Percentiles rank a stretch among this genome's conserved stretches.
phyloP scores from a whole-genome alignment of 2,329 filamentous ascomycete genomes.

The Xylaria hypoxylon region DNA sequence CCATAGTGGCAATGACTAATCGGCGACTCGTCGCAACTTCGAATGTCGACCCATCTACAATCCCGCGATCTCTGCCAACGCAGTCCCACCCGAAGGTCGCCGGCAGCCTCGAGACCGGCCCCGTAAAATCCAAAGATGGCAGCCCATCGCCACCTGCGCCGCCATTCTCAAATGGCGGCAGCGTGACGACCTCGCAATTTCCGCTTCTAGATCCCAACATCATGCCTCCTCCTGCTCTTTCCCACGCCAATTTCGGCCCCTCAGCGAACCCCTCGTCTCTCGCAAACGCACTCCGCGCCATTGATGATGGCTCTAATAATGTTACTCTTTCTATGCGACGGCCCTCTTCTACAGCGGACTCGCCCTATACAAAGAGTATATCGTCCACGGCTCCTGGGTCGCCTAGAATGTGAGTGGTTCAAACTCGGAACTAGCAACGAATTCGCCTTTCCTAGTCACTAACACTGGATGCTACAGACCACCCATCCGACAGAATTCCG shows the following conservation, averaged over 20 bases:
- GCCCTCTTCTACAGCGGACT: conserved; percentile 58
- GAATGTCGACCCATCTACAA: conserved; percentile 36
- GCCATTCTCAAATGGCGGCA: conserved; percentile 42
- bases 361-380: conserved; percentile 67
- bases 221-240: conserved; percentile 46
- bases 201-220: conserved; percentile 35
- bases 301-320: conserved; percentile 57
- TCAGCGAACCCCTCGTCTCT: conserved; percentile 54
- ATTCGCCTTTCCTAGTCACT: conserved; percentile 24
- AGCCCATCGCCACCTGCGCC: conserved; percentile 44
- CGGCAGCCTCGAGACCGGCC: conserved; percentile 29
- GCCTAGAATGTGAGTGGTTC: conserved; percentile 66
- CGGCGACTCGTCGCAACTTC: conserved; percentile 44
- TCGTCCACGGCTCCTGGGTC: conserved; percentile 69
- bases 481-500: conserved; percentile 78
- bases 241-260: conserved; percentile 47
- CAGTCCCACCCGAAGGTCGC: conserved; percentile 37
- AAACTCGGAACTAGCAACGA: not conserved
- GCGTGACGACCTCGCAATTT: conserved; percentile 32
- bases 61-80: conserved; percentile 45
- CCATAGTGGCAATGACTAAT: conserved; percentile 52
- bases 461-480: conserved; percentile 60
- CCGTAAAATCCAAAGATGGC: conserved; percentile 34
- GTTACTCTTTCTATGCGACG: conserved; percentile 46
- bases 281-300: conserved; percentile 56